Conservation (phyloP, 805 yeast species). For the Saturnispora ahearnii region DNA sequence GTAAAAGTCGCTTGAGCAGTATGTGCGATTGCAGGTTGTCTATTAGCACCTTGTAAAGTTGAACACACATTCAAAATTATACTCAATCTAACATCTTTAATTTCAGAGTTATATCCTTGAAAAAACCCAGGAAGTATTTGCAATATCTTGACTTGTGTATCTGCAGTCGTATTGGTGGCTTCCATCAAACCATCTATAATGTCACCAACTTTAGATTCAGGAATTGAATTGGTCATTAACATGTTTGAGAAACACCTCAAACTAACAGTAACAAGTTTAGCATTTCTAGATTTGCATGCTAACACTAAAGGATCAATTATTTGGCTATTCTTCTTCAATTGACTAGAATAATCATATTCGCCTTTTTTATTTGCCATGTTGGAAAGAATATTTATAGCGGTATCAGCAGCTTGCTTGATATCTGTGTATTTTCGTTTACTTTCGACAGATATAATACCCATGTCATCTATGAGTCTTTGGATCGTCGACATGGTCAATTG, state of each 20-base stretch:
- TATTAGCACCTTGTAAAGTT: constrained; percentile 56
- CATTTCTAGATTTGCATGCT: constrained; percentile 67
- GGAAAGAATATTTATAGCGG: constrained; percentile 40
- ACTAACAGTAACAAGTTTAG: constrained; percentile 62
- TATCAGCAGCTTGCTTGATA: constrained; percentile 49
- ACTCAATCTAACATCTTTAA: constrained; percentile 48
- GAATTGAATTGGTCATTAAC: constrained; percentile 45
- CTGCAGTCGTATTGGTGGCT: constrained; percentile 67
- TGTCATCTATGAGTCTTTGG: constrained; percentile 46
- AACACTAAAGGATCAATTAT: constrained; percentile 61
- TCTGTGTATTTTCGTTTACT: constrained; percentile 63
- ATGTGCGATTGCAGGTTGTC: constrained; percentile 69
- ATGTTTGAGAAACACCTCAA: constrained; percentile 62
- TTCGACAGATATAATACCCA: constrained; percentile 53
- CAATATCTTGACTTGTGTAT: constrained; percentile 75
- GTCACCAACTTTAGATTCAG: constrained; percentile 40
- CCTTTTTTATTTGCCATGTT: constrained; percentile 15
- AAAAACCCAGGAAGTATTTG: constrained; percentile 74
- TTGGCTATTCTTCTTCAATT: constrained; percentile 37
- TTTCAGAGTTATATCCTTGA: constrained; percentile 48
- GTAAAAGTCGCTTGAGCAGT: constrained; percentile 92
- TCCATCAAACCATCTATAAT: constrained; percentile 62
- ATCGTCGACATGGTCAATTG: constrained; percentile 33
- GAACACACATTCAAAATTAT: constrained; percentile 62
- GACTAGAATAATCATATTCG: constrained; percentile 12